Base-by-base conservation (phyloP, 1,284 basidiomycete species). In the Takashimella tepidaria region DNA sequence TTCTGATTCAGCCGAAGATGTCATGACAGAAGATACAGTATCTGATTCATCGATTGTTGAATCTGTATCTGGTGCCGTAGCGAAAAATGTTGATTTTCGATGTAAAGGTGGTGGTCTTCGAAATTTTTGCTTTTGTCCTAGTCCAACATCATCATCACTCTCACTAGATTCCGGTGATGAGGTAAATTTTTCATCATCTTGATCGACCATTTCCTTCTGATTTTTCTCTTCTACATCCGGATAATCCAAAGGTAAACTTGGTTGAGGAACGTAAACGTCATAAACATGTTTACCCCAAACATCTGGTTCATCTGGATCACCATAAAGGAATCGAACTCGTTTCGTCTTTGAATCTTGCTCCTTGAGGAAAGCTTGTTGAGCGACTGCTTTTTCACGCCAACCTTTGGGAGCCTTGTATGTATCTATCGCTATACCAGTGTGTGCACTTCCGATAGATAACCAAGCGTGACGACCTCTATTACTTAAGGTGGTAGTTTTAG, bases 341-440 rank as follows among this genome's bases (percentile, higher is more conserved):
- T 79, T 80, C 2, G 88, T 91, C 16, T 77, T 67, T 19, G 61
- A 66, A 68, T 95, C 92, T 70, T 95, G 87, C 44, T 79, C 77
- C n/a, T 75, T 73, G 19, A 95, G 67, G 67, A 89, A 95, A 8
- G 78, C 74, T 11, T 79, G 75, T 69, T 95, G 92, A 4, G 68
- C 69, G 31, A 71, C 62, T 1, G 82, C 82, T 26, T 76, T 71
- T 26, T 79, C 73, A 55, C 75, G 74, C 83, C 84, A 87, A 0
- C 81, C 83, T 24, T 69, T 61, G 3, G 86, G 84, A 3, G 84
- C 79, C 41, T 79, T 79, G 68, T 89, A 92, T 2, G 85, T 77
- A 62, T 92, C 89, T 19, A 89, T 48, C 47, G 79, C 78, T 1
- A 81, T 64, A 59, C 88, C 87, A 0, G 82, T 74, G 6, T 73